Evolutionary conservation across 805 yeast genomes (phyloP).

Genomic region (Candida pseudoglaebosa): DNA sequence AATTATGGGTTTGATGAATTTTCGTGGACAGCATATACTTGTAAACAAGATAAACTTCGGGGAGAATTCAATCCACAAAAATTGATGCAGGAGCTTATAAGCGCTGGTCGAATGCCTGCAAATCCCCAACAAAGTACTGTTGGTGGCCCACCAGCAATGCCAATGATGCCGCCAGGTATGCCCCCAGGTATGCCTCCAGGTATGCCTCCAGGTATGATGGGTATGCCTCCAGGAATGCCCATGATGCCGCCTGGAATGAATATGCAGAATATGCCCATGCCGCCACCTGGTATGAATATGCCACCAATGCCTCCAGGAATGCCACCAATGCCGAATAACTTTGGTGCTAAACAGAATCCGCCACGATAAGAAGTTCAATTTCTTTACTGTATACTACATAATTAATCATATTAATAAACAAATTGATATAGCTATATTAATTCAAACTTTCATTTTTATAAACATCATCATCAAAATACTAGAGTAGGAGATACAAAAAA

Average conservation of each 20-base stretch:
- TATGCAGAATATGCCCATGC: slow-evolving; percentile 8
- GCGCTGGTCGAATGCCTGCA: slow-evolving; percentile 21
- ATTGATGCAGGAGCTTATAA: slow-evolving; percentile 60
- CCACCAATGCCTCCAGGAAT: slow-evolving; percentile 18
- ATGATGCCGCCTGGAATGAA: slow-evolving; percentile 19
- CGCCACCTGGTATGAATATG: slow-evolving; percentile 10
- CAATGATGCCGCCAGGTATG: slow-evolving; percentile 20
- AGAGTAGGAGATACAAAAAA: too few species aligned
- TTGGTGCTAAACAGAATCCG: slow-evolving; percentile 10
- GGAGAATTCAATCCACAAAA: slow-evolving; percentile 82
- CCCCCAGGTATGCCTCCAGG: slow-evolving; percentile 18
- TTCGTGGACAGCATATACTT: slow-evolving; percentile 91
- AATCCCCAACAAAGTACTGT: slow-evolving; percentile 22
- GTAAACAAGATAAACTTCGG: slow-evolving; percentile 77
- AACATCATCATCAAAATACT: background rate
- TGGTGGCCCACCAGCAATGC: slow-evolving; percentile 14
- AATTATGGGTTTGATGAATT: slow-evolving; percentile 95
- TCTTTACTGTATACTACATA: background rate
- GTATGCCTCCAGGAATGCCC: slow-evolving; percentile 14
- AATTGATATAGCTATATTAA: background rate
- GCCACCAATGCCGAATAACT: slow-evolving; percentile 25
- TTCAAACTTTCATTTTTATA: background rate
- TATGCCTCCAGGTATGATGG: slow-evolving; percentile 14
- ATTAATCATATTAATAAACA: background rate
- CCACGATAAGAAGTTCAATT: slow-evolving; percentile 12